Conservation (phyloP, 139 green algal genomes). For the Chlamydomonas eustigma region DNA sequence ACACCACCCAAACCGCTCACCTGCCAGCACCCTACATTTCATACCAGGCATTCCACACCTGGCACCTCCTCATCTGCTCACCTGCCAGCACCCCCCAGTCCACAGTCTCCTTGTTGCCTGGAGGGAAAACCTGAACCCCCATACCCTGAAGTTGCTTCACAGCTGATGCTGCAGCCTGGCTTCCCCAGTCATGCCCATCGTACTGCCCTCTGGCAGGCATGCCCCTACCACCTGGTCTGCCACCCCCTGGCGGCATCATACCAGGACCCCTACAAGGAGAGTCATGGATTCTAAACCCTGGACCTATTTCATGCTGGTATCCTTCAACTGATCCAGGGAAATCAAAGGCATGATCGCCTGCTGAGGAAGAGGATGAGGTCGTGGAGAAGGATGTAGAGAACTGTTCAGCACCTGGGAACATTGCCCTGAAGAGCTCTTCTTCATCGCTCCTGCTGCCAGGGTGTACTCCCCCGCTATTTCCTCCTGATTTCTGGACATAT, state of each 20-base stretch:
- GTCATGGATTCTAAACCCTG: no score
- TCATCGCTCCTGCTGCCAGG: no score
- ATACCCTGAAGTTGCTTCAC: constrained; percentile 42
- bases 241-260: no score
- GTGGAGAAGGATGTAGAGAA: neutral
- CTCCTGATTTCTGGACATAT: no score
- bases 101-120: constrained; percentile 36
- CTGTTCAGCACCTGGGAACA: no score
- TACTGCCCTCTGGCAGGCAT: neutral
- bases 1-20: neutral
- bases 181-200: constrained; percentile 30
- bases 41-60: neutral
- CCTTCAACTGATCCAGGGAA: neutral
- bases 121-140: constrained; percentile 51
- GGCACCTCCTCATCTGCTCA: neutral
- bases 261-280: no score
- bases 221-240: no score
- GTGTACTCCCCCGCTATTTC: no score
- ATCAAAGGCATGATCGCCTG: neutral
- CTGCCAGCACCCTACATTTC: neutral
- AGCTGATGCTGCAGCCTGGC: constrained; percentile 13
- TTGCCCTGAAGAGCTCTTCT: neutral
- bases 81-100: constrained; percentile 65
- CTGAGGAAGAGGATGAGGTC: neutral
- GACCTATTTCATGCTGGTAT: neutral